Evolutionary conservation across 768 basidiomycete species (phyloP), one percentile per base, ranked within the genome.

Genomic region (Lactifluus pinguis): DNA sequence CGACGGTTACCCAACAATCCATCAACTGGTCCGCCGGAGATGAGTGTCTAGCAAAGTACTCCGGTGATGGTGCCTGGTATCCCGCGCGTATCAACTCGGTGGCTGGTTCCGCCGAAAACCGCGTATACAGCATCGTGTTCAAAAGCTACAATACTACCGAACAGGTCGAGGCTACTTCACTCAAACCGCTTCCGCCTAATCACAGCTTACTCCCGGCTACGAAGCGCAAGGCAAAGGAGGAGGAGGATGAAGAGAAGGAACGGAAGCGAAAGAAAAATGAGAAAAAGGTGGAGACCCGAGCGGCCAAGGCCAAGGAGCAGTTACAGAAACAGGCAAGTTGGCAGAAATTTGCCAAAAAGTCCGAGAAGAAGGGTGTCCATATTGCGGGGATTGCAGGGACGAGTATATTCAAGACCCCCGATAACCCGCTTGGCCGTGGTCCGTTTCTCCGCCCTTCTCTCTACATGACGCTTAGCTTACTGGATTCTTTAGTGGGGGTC

Each of bases 261-360:
- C 76, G 74, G 72, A 94, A 92, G 82, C 90, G 91, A 80, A 93
- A 93, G 78, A 92, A 92, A 77, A 94, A 92, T 69, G 92, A 94
- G 78, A 93, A 93, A 78, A 94, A 94, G 73, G 66, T 91, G 45
- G 92, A 94, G 76, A 80, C 76, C 17, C 84, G 81, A 68, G 91
- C 90, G 39, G 81, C 83, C 9, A 95, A 95, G 74, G 88, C 91
- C 10, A 91, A 92, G 72, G 92, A 95, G 70, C 92, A 95, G 75
- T 78, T 75, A 36, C 77, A 77, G 64, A 92, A 92, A 74, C 91
- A 94, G 75, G 83, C 82, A 60, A 85, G 84, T 49, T 95, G 92
- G 92, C 91, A 94, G 76, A 91, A 91, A 76, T 95, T 95, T 76
- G 85, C 92, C 21, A 95, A 94, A 77, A 95, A 95, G 76, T 83